Conservation (phyloP, 768 basidiomycete species). For the Mycena maculata region DNA sequence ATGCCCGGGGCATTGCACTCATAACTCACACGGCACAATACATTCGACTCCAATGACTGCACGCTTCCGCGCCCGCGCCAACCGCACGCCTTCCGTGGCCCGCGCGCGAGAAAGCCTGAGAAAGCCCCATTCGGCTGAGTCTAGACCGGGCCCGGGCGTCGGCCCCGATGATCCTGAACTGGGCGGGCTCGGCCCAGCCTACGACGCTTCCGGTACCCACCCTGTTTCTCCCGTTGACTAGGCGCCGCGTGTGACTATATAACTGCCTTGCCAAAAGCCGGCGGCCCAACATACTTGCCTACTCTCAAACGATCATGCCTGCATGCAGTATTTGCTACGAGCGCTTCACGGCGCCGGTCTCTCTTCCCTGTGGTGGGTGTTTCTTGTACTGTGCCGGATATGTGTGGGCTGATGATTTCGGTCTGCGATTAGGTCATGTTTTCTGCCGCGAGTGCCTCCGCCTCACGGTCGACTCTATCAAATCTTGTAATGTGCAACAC, state of each 20-base stretch:
- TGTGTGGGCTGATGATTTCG: no score
- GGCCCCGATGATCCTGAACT: constrained; percentile 1
- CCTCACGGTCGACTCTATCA: constrained; percentile 58
- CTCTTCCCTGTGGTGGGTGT: neutral
- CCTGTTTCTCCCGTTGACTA: constrained; percentile 11
- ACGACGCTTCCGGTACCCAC: neutral
- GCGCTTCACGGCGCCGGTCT: neutral
- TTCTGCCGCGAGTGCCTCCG: constrained; percentile 72
- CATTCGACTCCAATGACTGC: no score
- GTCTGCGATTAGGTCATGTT: constrained; percentile 58
- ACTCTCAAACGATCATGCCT: neutral
- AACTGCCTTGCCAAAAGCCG: neutral
- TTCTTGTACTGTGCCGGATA: neutral
- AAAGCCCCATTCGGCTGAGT: neutral
- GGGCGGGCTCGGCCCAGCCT: neutral
- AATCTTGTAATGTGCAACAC: constrained; percentile 59
- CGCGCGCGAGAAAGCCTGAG: neutral
- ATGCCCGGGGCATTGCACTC: no score
- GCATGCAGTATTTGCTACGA: constrained; percentile 3
- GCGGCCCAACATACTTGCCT: no score
- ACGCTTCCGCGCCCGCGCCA: no score
- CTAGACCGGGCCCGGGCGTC: constrained; percentile 5
- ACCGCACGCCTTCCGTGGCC: no score
- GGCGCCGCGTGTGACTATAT: neutral
- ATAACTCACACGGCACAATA: no score